A percentile compares a stretch with the other conserved stretches of the same genome.
Conservation (phyloP, 192 early-diverging fungal genomes). For the Umbelopsis isabellina region DNA sequence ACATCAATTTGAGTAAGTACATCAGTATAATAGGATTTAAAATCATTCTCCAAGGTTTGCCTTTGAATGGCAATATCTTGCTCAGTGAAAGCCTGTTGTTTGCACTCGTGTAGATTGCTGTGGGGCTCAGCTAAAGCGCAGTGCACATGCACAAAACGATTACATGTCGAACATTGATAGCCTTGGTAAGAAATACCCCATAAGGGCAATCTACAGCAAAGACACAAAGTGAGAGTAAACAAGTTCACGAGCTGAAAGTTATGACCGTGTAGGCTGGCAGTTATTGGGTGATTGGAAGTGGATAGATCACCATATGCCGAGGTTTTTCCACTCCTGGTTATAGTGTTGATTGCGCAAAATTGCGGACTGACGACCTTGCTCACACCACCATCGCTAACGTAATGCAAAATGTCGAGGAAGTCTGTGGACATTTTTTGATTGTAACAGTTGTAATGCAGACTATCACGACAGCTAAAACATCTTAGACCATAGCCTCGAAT, state of each 20-base stretch:
- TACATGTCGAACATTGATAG: slow-evolving; percentile 55
- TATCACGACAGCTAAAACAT: slow-evolving; percentile 55
- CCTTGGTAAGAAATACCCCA: slow-evolving; percentile 62
- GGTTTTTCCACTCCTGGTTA: neutral
- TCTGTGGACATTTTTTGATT: slow-evolving; percentile 34
- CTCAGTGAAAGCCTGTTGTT: slow-evolving; percentile 25
- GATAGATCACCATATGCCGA: neutral
- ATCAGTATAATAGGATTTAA: slow-evolving; percentile 34
- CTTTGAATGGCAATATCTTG: slow-evolving; percentile 42
- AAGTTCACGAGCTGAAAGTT: slow-evolving; percentile 55
- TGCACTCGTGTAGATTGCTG: neutral
- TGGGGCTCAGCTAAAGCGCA: slow-evolving; percentile 22
- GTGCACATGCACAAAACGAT: slow-evolving; percentile 49
- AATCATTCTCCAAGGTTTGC: slow-evolving; percentile 38
- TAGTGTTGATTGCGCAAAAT: slow-evolving; percentile 36
- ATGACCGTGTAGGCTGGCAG: slow-evolving; percentile 39
- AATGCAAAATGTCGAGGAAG: slow-evolving; percentile 39
- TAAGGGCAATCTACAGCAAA: slow-evolving; percentile 50
- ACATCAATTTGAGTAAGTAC: slow-evolving; percentile 33
- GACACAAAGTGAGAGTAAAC: slow-evolving; percentile 56
- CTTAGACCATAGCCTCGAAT: slow-evolving; percentile 53
- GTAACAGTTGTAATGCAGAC: slow-evolving; percentile 55
- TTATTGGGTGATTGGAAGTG: slow-evolving; percentile 1
- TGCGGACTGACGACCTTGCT: slow-evolving; percentile 49
- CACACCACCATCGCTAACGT: slow-evolving; percentile 38